Percentiles rank a stretch among this genome's conserved stretches.
Conservation (phyloP, 305 asterid species). For the Fraxinus dipetala region DNA sequence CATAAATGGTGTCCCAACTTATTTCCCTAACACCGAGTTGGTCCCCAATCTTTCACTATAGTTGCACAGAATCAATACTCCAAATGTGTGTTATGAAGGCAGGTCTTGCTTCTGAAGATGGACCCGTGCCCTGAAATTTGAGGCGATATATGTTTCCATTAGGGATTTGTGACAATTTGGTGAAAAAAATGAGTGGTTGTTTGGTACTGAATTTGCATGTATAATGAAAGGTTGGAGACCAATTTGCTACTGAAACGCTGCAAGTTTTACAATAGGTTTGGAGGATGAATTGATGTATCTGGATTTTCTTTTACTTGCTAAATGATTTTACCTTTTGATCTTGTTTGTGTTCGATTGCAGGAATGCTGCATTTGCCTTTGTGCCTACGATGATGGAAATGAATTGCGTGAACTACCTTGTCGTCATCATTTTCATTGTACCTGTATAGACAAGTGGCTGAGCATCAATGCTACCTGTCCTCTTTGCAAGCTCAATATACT, state of each 20-base stretch:
- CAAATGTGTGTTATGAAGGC: background rate
- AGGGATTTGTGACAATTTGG: background rate
- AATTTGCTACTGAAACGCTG: background rate
- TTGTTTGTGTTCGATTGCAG: constrained; percentile 33
- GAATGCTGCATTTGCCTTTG: constrained; percentile 94
- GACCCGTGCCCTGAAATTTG: background rate
- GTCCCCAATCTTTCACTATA: background rate
- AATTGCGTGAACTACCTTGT: constrained; percentile 92
- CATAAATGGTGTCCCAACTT: background rate
- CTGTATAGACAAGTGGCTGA: constrained; percentile 94
- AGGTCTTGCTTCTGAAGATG: background rate
- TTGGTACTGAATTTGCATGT: background rate
- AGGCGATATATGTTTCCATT: background rate
- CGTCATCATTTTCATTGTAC: constrained; percentile 81
- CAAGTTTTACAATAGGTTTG: background rate
- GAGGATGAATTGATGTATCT: background rate
- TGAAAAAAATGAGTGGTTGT: background rate
- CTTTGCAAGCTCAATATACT: constrained; percentile 89
- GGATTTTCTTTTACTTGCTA: background rate
- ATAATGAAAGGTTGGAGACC: background rate
- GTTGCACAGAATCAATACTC: background rate
- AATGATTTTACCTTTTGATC: background rate
- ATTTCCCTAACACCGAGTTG: background rate
- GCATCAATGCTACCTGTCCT: constrained; percentile 85
- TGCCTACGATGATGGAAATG: constrained; percentile 77